Base-by-base conservation (phyloP, 768 basidiomycete genomes). In the Lactifluus volemus region DNA sequence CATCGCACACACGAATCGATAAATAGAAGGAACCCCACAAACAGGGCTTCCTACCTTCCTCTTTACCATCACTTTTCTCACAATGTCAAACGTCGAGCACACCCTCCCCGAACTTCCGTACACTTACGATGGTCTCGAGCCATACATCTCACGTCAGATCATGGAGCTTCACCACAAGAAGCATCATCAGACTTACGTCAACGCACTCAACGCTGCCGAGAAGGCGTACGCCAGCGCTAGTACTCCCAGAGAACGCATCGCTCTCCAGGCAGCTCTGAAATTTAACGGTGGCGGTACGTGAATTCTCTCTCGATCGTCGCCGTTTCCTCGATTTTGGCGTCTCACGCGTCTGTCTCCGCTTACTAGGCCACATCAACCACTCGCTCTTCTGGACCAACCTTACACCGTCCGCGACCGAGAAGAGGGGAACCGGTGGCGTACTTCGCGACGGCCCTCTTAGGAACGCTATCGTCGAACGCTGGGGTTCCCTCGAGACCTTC, bases 311-410 rank as follows among this genome's bases (percentile, higher is more conserved):
- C 56, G 49, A 50, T 29, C 39, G 4, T 21, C 9, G 39, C 19
- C n/a, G n/a, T 21, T 47, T 5, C 15, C n/a, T 11, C 25, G 25
- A 38, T 38, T 8, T 19, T n/a, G 9, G 6, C 17, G 4, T n/a
- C 49, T 8, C 41, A 41, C 58, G n/a, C 25, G 49, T 25, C 45
- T 47, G 51, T 59, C 42, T 57, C 54, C 63, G 11, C 12, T n/a
- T 11, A 12, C 2, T 45, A 88, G 86, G 89, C 10, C 93, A 91
- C 76, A 89, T 94, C 80, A 93, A 94, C 77, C 92, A 93, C 78
- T 89, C 92, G 55, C 84, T 95, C 61, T 98, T 98, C 82, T 97
- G 95, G 95, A 88, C 83, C 77, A 95, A 94, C 79, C 80, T 97
- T 58, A 85, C 92, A 3, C 89, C 89, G 1, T 68, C 82, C 30